Evolutionary conservation across 371 early-diverging fungal genomes (phyloP).

Genomic region (Mortierella sp.): DNA sequence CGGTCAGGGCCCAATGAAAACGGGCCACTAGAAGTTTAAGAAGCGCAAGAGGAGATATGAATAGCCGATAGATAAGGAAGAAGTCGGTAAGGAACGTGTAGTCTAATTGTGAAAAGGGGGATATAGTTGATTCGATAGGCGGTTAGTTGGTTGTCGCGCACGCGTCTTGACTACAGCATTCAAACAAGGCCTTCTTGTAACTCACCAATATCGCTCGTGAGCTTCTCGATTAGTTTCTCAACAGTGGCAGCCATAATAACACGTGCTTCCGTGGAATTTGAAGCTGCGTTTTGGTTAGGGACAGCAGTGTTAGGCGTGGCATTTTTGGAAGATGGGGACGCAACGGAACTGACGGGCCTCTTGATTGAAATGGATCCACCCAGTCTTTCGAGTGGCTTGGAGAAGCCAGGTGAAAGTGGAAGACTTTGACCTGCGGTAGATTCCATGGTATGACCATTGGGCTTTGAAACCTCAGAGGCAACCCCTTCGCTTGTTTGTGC

Average conservation of each 20-base stretch:
- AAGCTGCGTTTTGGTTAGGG: background rate
- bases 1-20: slow-evolving; percentile 71
- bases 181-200: background rate
- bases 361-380: slow-evolving; percentile 9
- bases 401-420: slow-evolving; percentile 13
- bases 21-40: slow-evolving; percentile 71
- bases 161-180: too few relatives aligned
- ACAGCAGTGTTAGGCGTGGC: background rate
- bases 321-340: slow-evolving; percentile 12
- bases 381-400: slow-evolving; percentile 11
- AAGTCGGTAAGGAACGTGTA: slow-evolving; percentile 80
- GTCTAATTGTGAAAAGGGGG: slow-evolving; percentile 54
- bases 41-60: slow-evolving; percentile 69
- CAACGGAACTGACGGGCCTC: slow-evolving; percentile 4
- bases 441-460: background rate
- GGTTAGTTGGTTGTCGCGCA: background rate
- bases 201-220: slow-evolving; percentile 73
- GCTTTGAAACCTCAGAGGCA: background rate
- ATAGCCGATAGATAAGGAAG: slow-evolving; percentile 76
- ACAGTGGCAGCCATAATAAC: slow-evolving; percentile 71
- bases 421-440: background rate
- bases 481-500: background rate
- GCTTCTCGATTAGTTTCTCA: slow-evolving; percentile 72
- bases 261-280: slow-evolving; percentile 22
- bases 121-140: background rate